These are phyloP conservation scores for Davidsoniella neocaledoniae DNA, from an alignment of 2,329 filamentous ascomycete species.

Conservation along the genomic window DNA sequence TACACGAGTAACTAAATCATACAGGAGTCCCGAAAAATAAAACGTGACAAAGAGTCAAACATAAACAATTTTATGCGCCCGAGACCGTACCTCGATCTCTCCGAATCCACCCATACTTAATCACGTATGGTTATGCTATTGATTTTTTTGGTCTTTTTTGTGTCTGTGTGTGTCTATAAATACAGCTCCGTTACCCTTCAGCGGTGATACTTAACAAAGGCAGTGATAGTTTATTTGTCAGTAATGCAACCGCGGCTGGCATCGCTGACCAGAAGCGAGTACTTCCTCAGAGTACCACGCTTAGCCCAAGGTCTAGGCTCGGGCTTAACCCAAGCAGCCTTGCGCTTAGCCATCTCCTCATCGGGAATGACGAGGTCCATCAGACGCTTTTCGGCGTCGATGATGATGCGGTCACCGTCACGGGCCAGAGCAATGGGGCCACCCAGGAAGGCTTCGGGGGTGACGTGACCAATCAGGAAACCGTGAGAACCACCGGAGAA, in stretches of 20 bases:
- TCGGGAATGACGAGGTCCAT: slow-evolving; percentile 51
- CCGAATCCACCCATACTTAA: background rate
- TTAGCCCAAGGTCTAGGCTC: slow-evolving; percentile 30
- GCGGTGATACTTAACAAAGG: background rate
- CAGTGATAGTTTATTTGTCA: slow-evolving; percentile 18
- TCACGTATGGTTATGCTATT: background rate
- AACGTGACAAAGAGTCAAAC: background rate
- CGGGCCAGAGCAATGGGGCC: slow-evolving; percentile 71
- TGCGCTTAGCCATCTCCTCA: slow-evolving; percentile 42
- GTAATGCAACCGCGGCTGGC: slow-evolving; percentile 45
- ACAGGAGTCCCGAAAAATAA: slow-evolving; percentile 5
- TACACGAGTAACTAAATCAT: background rate
- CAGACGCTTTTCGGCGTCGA: slow-evolving; percentile 61
- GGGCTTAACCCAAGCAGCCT: slow-evolving; percentile 45
- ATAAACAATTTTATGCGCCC: slow-evolving; percentile 11
- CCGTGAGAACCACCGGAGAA: slow-evolving; percentile 73
- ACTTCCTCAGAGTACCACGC: slow-evolving; percentile 54
- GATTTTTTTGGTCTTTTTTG: background rate
- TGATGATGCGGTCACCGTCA: slow-evolving; percentile 65
- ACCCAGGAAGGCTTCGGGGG: slow-evolving; percentile 72
- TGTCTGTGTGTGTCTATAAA: background rate
- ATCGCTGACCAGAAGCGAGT: slow-evolving; percentile 42
- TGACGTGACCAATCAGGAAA: slow-evolving; percentile 76
- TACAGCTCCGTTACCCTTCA: background rate
- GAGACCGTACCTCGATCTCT: slow-evolving; percentile 7